phyloP scores from a whole-genome alignment of 441 rosid genomes.

The Eutrema salsugineum region DNA sequence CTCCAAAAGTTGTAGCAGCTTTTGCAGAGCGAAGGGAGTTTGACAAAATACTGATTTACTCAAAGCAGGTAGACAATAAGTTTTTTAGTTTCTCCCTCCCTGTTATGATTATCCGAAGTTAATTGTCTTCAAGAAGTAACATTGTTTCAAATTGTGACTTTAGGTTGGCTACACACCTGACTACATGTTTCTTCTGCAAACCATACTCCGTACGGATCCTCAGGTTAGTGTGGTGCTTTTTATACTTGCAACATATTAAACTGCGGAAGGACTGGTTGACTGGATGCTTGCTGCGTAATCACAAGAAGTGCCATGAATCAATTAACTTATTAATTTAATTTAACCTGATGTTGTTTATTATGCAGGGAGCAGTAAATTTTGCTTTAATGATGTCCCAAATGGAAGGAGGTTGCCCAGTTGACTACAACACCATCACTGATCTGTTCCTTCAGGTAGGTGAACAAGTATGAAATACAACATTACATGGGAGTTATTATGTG shows the following conservation, averaged over 20 bases:
- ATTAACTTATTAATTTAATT: background rate
- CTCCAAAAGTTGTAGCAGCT: slow-evolving; percentile 99
- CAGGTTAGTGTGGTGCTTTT: slow-evolving; percentile 61
- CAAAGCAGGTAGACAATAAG: slow-evolving; percentile 78
- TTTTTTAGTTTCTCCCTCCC: background rate
- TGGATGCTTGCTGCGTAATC: background rate
- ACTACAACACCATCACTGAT: slow-evolving; percentile 97
- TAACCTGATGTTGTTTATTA: background rate
- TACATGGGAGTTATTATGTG: slow-evolving; percentile 1
- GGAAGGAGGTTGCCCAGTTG: slow-evolving; percentile 99
- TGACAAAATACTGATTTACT: slow-evolving; percentile 95
- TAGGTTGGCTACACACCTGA: slow-evolving; percentile 99
- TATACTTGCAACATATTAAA: slow-evolving; percentile 17
- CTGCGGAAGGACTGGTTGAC: background rate
- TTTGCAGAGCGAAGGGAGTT: slow-evolving; percentile 99
- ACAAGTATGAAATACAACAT: background rate
- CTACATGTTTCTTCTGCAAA: slow-evolving; percentile 98
- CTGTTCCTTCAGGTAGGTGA: slow-evolving; percentile 92
- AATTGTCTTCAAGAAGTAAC: slow-evolving; percentile 4
- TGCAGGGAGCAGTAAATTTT: slow-evolving; percentile 99
- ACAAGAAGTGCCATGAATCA: background rate
- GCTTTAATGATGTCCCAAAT: slow-evolving; percentile 99
- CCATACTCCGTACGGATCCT: slow-evolving; percentile 96
- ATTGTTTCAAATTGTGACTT: slow-evolving; percentile 24
- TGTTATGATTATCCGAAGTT: slow-evolving; percentile 5